phyloP scores from a whole-genome alignment of 2,329 filamentous ascomycete species.

The Hypoxylon rubiginosum region DNA sequence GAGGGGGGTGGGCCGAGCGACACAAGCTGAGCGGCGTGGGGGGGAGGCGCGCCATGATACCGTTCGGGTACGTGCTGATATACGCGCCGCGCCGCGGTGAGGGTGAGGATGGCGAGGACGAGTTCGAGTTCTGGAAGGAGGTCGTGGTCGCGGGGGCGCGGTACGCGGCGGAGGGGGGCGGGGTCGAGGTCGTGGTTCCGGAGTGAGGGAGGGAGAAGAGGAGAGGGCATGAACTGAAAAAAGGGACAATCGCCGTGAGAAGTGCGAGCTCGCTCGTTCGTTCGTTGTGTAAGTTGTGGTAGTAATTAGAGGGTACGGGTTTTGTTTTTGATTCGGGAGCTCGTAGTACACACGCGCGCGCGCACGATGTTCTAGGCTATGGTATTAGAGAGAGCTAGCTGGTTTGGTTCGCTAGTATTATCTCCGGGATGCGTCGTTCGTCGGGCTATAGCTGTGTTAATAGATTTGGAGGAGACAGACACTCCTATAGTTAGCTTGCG shows the following conservation, averaged over 20 bases:
- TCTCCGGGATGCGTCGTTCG: neutral
- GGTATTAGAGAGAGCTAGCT: neutral
- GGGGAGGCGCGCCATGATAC: conserved; percentile 39
- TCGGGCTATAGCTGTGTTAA: neutral
- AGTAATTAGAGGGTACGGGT: neutral
- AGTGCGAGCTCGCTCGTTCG: too few relatives aligned
- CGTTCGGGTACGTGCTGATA: conserved; percentile 56
- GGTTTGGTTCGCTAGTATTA: neutral
- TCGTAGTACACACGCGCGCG: neutral
- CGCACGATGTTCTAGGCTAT: conserved; percentile 5
- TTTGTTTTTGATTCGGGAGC: neutral
- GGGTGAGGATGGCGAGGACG: conserved; percentile 53
- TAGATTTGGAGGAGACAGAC: neutral
- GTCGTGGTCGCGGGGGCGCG: conserved; percentile 43
- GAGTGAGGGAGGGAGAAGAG: neutral
- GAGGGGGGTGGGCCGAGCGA: conserved; percentile 57
- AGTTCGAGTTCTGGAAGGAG: conserved; percentile 52
- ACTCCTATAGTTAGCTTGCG: neutral
- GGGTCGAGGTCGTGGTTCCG: conserved; percentile 41
- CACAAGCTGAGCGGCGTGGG: conserved; percentile 53
- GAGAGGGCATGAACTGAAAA: too few relatives aligned
- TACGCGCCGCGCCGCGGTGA: conserved; percentile 57
- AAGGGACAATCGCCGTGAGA: too few relatives aligned
- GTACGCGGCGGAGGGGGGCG: conserved; percentile 38
- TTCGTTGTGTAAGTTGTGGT: neutral